These are phyloP conservation scores for Salix arbutifolia DNA, from an alignment of 345 rosid species.

Conservation along the genomic window DNA sequence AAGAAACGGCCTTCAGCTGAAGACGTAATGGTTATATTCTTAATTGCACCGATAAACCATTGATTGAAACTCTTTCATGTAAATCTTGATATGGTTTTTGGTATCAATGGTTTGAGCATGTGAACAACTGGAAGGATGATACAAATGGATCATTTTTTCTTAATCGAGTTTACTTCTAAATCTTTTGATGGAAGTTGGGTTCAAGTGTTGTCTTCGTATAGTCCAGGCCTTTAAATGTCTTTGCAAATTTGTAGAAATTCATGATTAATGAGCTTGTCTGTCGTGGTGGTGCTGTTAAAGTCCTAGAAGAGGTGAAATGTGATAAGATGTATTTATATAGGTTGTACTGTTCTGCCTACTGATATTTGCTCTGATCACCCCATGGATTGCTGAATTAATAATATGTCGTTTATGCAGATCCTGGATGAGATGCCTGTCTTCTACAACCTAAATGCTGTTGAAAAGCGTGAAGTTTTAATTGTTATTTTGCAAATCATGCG, in stretches of 20 bases:
- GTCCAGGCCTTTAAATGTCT: not conserved
- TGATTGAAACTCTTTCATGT: no score
- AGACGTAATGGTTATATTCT: no score
- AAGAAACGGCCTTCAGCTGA: no score
- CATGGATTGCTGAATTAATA: constrained; percentile 2
- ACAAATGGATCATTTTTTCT: not conserved
- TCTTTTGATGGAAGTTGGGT: not conserved
- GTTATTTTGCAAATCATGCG: constrained; percentile 88
- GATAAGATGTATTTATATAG: not conserved
- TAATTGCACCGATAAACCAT: no score
- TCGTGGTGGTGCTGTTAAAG: no score
- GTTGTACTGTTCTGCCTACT: not conserved
- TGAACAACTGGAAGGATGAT: not conserved
- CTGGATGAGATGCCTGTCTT: constrained; percentile 99
- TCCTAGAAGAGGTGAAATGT: not conserved
- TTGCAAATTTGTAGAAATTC: not conserved
- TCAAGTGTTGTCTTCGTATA: not conserved
- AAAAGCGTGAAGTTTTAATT: constrained; percentile 94
- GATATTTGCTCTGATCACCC: not conserved
- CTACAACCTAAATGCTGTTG: constrained; percentile 88
- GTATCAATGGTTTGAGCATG: no score
- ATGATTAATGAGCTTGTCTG: no score
- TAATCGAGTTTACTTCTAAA: not conserved
- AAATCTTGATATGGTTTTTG: no score
- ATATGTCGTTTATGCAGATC: constrained; percentile 58